These are phyloP conservation scores for Candida piceae DNA, from an alignment of 805 yeast genomes.

Conservation along the genomic window DNA sequence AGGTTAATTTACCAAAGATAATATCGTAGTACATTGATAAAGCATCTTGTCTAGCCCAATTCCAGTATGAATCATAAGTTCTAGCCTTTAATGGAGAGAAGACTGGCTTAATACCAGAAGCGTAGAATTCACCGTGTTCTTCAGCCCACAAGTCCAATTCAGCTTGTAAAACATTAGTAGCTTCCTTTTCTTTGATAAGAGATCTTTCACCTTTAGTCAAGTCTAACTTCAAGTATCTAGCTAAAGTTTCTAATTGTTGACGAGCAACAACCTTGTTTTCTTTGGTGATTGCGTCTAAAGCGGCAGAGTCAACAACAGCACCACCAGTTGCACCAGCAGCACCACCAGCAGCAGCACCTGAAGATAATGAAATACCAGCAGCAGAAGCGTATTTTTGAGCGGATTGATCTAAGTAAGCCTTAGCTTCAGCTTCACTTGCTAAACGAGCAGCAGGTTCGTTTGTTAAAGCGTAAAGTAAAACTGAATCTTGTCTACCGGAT, in stretches of 20 bases:
- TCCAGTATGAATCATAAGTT: conserved; percentile 97
- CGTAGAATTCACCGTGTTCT: conserved; percentile 90
- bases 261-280: conserved; percentile 66
- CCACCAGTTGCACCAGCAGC: conserved; percentile 63
- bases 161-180: conserved; percentile 74
- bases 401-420: conserved; percentile 74
- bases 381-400: conserved; percentile 82
- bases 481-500: conserved; percentile 91
- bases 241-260: conserved; percentile 86
- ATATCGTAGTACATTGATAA: conserved; percentile 91
- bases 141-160: conserved; percentile 90
- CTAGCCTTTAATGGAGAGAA: conserved; percentile 93
- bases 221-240: conserved; percentile 91
- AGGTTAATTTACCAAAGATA: conserved; percentile 86
- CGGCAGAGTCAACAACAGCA: conserved; percentile 91
- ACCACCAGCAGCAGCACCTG: conserved; percentile 55
- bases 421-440: conserved; percentile 83
- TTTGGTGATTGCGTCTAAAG: conserved; percentile 75
- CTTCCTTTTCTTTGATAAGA: conserved; percentile 77
- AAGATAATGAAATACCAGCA: conserved; percentile 71
- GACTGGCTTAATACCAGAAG: conserved; percentile 84
- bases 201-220: conserved; percentile 87
- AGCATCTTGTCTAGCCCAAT: conserved; percentile 99
- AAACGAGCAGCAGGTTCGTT: conserved; percentile 90
- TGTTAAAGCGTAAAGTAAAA: conserved; percentile 74